These are phyloP conservation scores for Suillus bovinus DNA, from an alignment of 768 basidiomycete species.

Conservation along the genomic window DNA sequence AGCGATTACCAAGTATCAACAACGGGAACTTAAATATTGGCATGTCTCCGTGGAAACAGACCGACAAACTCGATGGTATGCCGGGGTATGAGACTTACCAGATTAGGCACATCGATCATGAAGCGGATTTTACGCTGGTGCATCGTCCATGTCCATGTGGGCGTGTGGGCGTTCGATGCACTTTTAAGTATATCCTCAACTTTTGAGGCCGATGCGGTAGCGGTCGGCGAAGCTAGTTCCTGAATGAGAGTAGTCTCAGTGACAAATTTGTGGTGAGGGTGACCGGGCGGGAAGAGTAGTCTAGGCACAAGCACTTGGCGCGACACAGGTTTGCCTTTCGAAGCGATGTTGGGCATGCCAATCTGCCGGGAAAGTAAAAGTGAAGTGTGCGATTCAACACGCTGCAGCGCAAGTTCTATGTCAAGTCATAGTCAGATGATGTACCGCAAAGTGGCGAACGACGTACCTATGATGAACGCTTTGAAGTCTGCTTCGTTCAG, in stretches of 20 bases:
- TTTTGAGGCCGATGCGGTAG: constrained; percentile 23
- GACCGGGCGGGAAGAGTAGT: constrained; percentile 35
- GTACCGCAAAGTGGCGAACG: neutral
- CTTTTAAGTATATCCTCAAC: constrained; percentile 48
- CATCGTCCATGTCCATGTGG: constrained; percentile 57
- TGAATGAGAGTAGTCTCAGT: constrained; percentile 18
- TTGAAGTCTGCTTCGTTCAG: constrained; percentile 67
- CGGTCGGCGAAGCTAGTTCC: constrained; percentile 46
- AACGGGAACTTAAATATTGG: neutral
- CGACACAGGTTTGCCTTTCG: constrained; percentile 67
- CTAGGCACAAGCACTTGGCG: constrained; percentile 59
- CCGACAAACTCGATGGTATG: neutral
- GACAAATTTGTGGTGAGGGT: constrained; percentile 17
- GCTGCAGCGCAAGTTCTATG: constrained; percentile 67
- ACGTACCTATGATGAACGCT: constrained; percentile 65
- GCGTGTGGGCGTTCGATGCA: constrained; percentile 21
- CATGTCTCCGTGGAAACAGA: constrained; percentile 9
- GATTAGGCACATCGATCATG: constrained; percentile 50
- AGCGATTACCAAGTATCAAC: constrained; percentile 11
- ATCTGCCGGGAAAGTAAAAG: constrained; percentile 68
- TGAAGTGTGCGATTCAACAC: constrained; percentile 60
- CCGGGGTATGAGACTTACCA: constrained; percentile 45
- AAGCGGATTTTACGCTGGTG: constrained; percentile 45
- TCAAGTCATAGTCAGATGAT: constrained; percentile 16
- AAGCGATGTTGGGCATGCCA: constrained; percentile 72